A percentile compares a stretch with the other conserved stretches of the same genome.
Evolutionary conservation across 305 asterid species (phyloP).

Genomic region (Plantago coronopus): DNA sequence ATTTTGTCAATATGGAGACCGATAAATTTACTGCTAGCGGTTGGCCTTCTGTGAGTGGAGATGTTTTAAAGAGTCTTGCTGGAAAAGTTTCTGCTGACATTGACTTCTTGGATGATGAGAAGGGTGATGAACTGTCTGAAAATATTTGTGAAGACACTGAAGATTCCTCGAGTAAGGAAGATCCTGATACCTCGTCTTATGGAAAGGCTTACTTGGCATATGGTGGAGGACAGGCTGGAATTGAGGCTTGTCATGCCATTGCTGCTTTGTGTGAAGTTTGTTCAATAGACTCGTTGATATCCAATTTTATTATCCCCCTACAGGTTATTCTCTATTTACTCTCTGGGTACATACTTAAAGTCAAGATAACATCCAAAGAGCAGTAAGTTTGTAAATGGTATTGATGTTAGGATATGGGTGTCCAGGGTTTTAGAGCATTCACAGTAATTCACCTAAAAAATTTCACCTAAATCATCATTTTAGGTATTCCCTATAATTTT

Average conservation of each 20-base stretch:
- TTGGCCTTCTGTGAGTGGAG: slow-evolving; percentile 96
- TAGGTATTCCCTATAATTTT: no score
- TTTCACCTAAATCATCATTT: no score
- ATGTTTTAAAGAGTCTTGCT: slow-evolving; percentile 73
- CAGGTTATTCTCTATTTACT: slow-evolving; percentile 58
- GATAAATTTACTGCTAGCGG: slow-evolving; percentile 88
- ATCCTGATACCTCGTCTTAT: slow-evolving; percentile 59
- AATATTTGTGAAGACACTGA: slow-evolving; percentile 25
- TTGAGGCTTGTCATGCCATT: slow-evolving; percentile 89
- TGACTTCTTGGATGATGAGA: slow-evolving; percentile 51
- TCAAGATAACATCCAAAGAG: slow-evolving; percentile 8
- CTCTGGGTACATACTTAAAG: neutral
- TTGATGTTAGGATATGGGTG: neutral
- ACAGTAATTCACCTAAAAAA: no score
- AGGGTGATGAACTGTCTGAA: slow-evolving; percentile 40
- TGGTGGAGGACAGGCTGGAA: slow-evolving; percentile 70
- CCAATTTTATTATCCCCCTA: slow-evolving; percentile 94
- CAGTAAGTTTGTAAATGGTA: neutral
- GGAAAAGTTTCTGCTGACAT: slow-evolving; percentile 77
- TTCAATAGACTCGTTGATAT: slow-evolving; percentile 84
- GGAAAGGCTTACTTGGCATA: slow-evolving; percentile 69
- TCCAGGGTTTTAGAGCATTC: neutral
- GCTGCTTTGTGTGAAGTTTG: slow-evolving; percentile 96
- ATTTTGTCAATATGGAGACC: slow-evolving; percentile 43
- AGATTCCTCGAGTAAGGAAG: slow-evolving; percentile 26